phyloP scores from a whole-genome alignment of 2,329 filamentous ascomycete species.

The Aspergillus tamarii region DNA sequence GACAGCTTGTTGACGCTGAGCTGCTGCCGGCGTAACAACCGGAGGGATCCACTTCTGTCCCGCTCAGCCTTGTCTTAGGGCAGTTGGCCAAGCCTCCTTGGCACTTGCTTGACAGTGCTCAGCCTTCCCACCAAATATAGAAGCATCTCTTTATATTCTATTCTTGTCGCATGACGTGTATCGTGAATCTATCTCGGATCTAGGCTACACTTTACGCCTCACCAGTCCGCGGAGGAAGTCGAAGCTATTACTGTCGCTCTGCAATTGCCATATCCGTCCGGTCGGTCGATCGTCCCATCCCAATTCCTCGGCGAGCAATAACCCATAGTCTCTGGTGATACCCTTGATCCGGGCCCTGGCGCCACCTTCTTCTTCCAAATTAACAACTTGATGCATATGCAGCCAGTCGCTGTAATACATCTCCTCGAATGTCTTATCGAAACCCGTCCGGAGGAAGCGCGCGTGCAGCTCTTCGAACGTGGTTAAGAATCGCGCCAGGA shows the following conservation, averaged over 20 bases:
- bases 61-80: conserved; percentile 6
- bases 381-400: conserved; percentile 74
- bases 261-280: conserved; percentile 78
- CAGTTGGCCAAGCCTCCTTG: conserved; percentile 2
- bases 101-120: conserved; percentile 6
- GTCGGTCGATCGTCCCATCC: conserved; percentile 72
- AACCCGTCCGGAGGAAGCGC: conserved; percentile 74
- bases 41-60: not conserved
- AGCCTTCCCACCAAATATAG: not conserved
- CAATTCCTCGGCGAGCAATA: conserved; percentile 83
- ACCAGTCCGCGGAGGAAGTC: conserved; percentile 93
- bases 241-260: conserved; percentile 98
- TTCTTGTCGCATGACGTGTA: not conserved
- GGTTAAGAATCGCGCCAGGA: conserved; percentile 79
- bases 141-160: not conserved
- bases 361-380: conserved; percentile 78
- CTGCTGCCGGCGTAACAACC: not conserved
- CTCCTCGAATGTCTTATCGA: conserved; percentile 71
- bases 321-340: conserved; percentile 88
- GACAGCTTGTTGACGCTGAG: not conserved
- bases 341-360: conserved; percentile 76
- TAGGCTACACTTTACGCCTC: conserved; percentile 69
- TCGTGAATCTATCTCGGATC: not conserved
- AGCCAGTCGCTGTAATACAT: conserved; percentile 85
- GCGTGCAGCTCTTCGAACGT: conserved; percentile 77